Evolutionary conservation across 2,329 filamentous ascomycete genomes (phyloP).

Genomic region (Ascochyta fabae): DNA sequence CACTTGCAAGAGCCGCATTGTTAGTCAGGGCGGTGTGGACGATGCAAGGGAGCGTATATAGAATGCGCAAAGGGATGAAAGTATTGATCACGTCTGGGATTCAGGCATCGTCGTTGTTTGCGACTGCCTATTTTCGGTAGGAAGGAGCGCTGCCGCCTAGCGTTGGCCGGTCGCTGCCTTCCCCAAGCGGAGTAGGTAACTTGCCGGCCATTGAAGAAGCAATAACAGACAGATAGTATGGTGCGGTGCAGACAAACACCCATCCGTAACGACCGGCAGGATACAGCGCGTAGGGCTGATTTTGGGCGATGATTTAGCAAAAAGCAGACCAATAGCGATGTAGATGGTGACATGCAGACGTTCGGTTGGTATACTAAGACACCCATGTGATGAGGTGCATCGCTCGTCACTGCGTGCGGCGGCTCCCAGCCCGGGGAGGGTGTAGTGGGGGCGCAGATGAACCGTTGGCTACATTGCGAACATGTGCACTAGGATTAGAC

Average conservation of each 20-base stretch:
- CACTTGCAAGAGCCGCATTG: constrained; percentile 30
- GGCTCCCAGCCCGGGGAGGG: constrained; percentile 1
- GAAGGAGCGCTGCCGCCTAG: background rate
- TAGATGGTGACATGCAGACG: background rate
- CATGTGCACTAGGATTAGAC: constrained; percentile 1
- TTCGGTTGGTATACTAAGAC: constrained; percentile 6
- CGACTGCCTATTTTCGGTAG: background rate
- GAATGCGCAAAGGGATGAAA: constrained; percentile 3
- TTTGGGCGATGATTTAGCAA: background rate
- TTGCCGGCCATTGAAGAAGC: background rate
- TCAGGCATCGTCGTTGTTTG: background rate
- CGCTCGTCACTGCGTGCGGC: constrained; percentile 9
- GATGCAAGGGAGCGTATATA: constrained; percentile 8
- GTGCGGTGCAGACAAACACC: background rate
- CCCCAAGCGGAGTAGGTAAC: background rate
- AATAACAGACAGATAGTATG: background rate
- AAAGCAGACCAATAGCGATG: background rate
- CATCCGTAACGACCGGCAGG: background rate
- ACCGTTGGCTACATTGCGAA: constrained; percentile 1
- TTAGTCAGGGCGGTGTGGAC: constrained; percentile 17
- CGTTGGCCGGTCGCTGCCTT: background rate
- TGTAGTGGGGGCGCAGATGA: constrained; percentile 7
- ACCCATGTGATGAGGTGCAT: constrained; percentile 17
- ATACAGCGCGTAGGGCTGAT: constrained; percentile 9
- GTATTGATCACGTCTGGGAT: background rate